Conservation (phyloP, 2,329 filamentous ascomycete species). For the Penicillium paneum region DNA sequence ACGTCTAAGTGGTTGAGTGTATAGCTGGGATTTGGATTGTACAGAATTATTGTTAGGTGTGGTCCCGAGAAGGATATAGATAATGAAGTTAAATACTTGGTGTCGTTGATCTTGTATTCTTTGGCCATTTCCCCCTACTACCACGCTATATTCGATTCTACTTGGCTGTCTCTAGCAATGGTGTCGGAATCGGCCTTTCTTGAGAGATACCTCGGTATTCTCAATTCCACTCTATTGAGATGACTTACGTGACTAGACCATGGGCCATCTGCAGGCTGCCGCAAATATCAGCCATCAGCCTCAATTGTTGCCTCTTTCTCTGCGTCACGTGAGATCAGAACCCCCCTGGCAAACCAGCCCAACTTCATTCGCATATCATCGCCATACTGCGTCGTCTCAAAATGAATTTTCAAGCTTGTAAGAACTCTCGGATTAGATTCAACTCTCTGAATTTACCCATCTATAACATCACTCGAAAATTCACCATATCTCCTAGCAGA, state of each 20-base stretch:
- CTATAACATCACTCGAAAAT: too few relatives aligned
- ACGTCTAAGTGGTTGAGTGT: slow-evolving; percentile 26
- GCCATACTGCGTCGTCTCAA: too few relatives aligned
- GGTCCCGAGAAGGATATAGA: neutral
- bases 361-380: too few relatives aligned
- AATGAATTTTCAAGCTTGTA: too few relatives aligned
- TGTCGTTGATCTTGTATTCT: neutral
- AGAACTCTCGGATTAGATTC: too few relatives aligned
- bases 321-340: too few relatives aligned
- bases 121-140: neutral
- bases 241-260: neutral
- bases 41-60: neutral
- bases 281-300: too few relatives aligned
- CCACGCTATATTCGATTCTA: neutral
- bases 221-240: neutral
- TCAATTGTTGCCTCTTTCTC: too few relatives aligned
- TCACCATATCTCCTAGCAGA: too few relatives aligned
- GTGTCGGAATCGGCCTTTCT: neutral
- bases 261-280: too few relatives aligned
- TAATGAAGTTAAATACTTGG: neutral
- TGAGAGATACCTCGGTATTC: neutral
- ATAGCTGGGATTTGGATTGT: neutral
- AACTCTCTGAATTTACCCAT: too few relatives aligned
- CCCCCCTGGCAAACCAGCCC: too few relatives aligned
- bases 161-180: neutral